These are phyloP conservation scores for Bonia amplexicaulis DNA, from an alignment of 176 grass and related monocot species.

Conservation along the genomic window DNA sequence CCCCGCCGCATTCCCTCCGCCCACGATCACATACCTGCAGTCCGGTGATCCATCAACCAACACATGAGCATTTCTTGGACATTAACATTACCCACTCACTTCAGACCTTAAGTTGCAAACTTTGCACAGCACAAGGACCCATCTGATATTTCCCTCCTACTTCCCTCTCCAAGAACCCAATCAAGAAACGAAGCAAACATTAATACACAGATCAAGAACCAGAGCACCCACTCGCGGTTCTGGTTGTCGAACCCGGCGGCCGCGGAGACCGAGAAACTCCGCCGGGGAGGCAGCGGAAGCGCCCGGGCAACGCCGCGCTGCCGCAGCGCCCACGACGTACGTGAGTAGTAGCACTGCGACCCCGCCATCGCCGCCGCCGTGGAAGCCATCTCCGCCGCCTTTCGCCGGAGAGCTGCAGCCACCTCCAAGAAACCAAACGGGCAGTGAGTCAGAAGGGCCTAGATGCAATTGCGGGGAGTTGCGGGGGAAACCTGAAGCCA, in stretches of 20 bases:
- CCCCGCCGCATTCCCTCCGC: constrained; percentile 82
- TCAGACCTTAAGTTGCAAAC: not conserved
- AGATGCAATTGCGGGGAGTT: not conserved
- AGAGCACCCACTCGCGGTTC: constrained; percentile 58
- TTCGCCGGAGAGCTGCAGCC: constrained; percentile 40
- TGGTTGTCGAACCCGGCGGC: constrained; percentile 52
- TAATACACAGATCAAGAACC: not conserved
- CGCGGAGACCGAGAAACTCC: constrained; percentile 30
- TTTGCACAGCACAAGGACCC: not conserved
- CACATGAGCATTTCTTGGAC: not conserved
- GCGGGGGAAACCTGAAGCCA: constrained; percentile 36
- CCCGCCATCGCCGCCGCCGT: not conserved
- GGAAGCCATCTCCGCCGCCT: constrained; percentile 36
- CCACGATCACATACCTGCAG: constrained; percentile 88
- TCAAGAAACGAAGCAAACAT: not conserved
- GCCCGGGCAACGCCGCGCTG: not conserved
- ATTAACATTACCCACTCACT: not conserved
- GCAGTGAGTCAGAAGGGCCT: not conserved
- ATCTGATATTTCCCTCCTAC: not conserved
- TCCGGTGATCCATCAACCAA: not conserved
- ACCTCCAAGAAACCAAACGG: constrained; percentile 34
- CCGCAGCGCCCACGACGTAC: constrained; percentile 30
- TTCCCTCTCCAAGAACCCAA: not conserved
- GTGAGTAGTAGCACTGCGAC: constrained; percentile 4
- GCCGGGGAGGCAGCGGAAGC: not conserved